These are phyloP conservation scores for Mycocentrospora acerina DNA, from an alignment of 2,329 filamentous ascomycete species.

Conservation along the genomic window DNA sequence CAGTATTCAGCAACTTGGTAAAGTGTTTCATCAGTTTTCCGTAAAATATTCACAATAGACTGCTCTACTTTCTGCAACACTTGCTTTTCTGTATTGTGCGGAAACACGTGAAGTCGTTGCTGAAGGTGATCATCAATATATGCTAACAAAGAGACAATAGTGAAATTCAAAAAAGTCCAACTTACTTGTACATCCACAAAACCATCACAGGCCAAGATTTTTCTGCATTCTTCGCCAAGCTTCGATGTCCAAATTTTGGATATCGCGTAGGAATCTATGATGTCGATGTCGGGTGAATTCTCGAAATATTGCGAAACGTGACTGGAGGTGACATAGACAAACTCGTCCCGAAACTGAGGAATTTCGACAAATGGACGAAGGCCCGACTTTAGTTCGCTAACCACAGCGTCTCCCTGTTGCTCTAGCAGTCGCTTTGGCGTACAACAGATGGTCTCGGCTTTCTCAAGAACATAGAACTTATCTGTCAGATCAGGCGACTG, in stretches of 20 bases:
- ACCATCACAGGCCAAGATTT: conserved; percentile 16
- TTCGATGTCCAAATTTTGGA: conserved; percentile 25
- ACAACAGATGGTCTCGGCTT: conserved; percentile 14
- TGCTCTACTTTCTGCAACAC: conserved; percentile 15
- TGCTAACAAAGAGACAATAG: conserved; percentile 4
- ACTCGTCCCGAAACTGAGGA: conserved; percentile 15
- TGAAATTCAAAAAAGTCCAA: not conserved
- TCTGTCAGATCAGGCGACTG: conserved; percentile 7
- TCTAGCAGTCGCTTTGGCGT: conserved; percentile 24
- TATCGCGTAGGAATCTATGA: conserved; percentile 21
- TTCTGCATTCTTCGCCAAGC: conserved; percentile 13
- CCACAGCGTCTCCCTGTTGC: conserved; percentile 16
- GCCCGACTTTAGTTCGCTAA: conserved; percentile 22
- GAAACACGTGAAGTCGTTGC: conserved; percentile 2
- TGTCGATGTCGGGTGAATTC: conserved; percentile 8
- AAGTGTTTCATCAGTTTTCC: conserved; percentile 2
- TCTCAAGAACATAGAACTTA: conserved; percentile 17
- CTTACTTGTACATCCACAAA: conserved; percentile 25
- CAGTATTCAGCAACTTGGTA: conserved; percentile 18
- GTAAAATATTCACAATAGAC: conserved; percentile 7
- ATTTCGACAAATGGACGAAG: conserved; percentile 24
- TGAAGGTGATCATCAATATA: not conserved
- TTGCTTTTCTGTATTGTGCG: conserved; percentile 9
- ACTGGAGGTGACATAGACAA: conserved; percentile 16
- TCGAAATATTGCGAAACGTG: conserved; percentile 17